These are phyloP conservation scores for Entomortierella lignicola DNA, from an alignment of 192 early-diverging fungal genomes.

Conservation along the genomic window DNA sequence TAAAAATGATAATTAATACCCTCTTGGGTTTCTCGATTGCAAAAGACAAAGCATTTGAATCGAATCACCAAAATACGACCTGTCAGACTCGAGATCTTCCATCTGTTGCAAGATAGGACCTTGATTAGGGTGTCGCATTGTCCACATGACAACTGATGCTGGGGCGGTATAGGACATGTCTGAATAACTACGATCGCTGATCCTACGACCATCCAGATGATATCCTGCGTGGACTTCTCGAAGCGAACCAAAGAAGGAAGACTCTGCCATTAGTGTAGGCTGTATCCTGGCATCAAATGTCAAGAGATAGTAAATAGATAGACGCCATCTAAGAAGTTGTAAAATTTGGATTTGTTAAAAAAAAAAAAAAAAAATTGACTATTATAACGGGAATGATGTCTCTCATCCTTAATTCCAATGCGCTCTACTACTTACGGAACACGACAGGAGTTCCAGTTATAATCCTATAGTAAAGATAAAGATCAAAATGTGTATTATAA, in stretches of 20 bases:
- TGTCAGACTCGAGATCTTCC: conserved; percentile 57
- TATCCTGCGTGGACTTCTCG: conserved; percentile 59
- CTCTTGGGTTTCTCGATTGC: conserved; percentile 53
- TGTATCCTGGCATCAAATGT: conserved; percentile 58
- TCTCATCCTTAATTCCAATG: not conserved
- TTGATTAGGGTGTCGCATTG: conserved; percentile 54
- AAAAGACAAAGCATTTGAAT: conserved; percentile 65
- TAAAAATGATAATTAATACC: no score
- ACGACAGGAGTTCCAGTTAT: conserved; percentile 69
- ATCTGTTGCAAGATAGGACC: conserved; percentile 51
- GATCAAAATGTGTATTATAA: not conserved
- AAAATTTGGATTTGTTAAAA: no score
- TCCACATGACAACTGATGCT: conserved; percentile 63
- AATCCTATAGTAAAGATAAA: conserved; percentile 27
- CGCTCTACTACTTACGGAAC: conserved; percentile 52
- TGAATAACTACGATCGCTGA: conserved; percentile 49
- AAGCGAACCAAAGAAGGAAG: conserved; percentile 59
- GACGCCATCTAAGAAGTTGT: conserved; percentile 60
- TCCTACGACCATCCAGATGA: conserved; percentile 57
- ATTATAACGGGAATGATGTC: not conserved
- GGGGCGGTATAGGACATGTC: conserved; percentile 67
- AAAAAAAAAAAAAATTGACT: not conserved
- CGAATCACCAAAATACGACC: conserved; percentile 65
- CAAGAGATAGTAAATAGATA: conserved; percentile 62
- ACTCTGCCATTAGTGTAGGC: conserved; percentile 53